Percentiles rank a stretch among this genome's conserved stretches.
phyloP scores from a whole-genome alignment of 2,329 filamentous ascomycete species.

The Phoma sp. region DNA sequence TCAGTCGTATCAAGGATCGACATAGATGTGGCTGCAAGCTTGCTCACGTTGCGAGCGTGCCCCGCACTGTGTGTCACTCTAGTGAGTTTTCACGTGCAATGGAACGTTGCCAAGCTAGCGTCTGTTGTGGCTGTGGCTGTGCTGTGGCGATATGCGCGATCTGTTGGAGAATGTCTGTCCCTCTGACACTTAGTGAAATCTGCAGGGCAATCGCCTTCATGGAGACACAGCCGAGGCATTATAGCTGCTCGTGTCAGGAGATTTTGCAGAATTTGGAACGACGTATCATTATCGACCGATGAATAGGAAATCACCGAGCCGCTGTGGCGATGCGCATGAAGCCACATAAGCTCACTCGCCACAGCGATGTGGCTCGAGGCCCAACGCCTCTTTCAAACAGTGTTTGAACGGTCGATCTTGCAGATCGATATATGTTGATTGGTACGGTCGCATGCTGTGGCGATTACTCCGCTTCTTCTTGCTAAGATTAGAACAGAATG shows the following conservation, averaged over 20 bases:
- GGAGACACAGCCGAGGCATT: neutral
- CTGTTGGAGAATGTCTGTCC: neutral
- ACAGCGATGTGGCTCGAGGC: conserved; percentile 9
- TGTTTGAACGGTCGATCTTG: conserved; percentile 12
- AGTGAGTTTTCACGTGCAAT: neutral
- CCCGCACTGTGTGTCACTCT: neutral
- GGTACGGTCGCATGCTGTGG: neutral
- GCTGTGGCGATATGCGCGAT: neutral
- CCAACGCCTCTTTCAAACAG: neutral
- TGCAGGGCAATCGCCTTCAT: neutral
- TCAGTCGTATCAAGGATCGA: neutral
- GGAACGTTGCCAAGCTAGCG: conserved; percentile 1
- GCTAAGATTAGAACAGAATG: conserved; percentile 14
- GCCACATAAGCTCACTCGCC: conserved; percentile 10
- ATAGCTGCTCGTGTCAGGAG: neutral
- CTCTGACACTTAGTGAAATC: neutral
- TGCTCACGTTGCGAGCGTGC: neutral
- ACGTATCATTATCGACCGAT: neutral
- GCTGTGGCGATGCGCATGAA: conserved; percentile 16
- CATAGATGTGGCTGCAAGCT: conserved; percentile 8
- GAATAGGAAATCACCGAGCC: conserved; percentile 10
- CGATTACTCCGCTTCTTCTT: conserved; percentile 4
- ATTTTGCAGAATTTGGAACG: neutral
- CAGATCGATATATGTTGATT: conserved; percentile 3
- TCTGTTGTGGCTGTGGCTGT: conserved; percentile 8